A percentile compares a stretch with the other conserved stretches of the same genome.
These are phyloP conservation scores for Wallacemonas rigidus DNA, from an alignment of 208 protist genomes.

Conservation along the genomic window DNA sequence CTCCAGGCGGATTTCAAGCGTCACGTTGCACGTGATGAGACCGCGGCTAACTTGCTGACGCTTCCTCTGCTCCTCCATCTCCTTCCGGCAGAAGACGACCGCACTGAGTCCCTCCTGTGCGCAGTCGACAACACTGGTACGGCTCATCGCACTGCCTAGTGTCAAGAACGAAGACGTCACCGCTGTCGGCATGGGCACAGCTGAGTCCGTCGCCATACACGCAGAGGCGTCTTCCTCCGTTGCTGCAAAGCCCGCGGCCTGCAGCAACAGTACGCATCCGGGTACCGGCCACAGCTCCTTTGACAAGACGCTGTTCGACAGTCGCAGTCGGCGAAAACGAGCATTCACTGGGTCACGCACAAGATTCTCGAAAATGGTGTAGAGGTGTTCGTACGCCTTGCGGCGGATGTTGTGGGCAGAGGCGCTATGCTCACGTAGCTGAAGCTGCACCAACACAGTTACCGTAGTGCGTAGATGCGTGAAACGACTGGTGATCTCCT, in stretches of 20 bases:
- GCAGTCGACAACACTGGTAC: background rate
- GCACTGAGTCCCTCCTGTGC: conserved; percentile 1
- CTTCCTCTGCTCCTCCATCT: conserved; percentile 20
- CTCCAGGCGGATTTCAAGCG: conserved; percentile 64
- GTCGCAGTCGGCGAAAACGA: conserved; percentile 58
- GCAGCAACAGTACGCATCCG: conserved; percentile 38
- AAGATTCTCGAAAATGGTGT: conserved; percentile 55
- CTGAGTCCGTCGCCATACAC: no score
- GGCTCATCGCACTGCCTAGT: background rate
- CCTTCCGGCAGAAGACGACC: background rate
- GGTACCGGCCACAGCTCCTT: conserved; percentile 54
- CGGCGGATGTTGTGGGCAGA: conserved; percentile 23
- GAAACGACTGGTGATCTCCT: conserved; percentile 5
- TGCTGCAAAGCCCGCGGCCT: conserved; percentile 41
- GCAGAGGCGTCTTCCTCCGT: background rate
- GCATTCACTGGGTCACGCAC: conserved; percentile 33
- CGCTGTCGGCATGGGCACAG: no score
- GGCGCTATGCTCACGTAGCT: conserved; percentile 16
- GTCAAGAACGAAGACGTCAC: no score
- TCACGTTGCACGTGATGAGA: conserved; percentile 5
- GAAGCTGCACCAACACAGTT: background rate
- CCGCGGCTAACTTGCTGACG: conserved; percentile 19
- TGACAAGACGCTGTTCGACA: conserved; percentile 37
- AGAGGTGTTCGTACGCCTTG: conserved; percentile 41
- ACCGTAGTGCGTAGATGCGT: background rate